Conservation (phyloP, 495 filamentous ascomycete species). For the Bryoglossum gracile region DNA sequence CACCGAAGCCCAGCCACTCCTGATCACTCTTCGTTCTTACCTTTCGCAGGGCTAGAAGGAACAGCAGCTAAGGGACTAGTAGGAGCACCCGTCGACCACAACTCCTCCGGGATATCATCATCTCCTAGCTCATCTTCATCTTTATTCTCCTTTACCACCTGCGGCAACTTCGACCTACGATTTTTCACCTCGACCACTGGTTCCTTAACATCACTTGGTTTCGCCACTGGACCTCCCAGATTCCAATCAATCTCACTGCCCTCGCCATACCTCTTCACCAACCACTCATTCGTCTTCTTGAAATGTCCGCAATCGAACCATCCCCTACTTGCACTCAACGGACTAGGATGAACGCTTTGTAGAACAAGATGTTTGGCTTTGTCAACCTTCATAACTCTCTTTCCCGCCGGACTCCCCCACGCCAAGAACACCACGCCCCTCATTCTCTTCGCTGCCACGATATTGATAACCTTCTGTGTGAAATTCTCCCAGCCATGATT, state of each 20-base stretch:
- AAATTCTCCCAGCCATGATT: conserved; percentile 86
- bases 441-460: conserved; percentile 64
- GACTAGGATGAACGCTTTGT: conserved; percentile 84
- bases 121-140: too few relatives aligned
- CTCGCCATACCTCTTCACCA: conserved; percentile 65
- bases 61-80: too few relatives aligned
- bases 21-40: too few relatives aligned
- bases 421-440: conserved; percentile 88
- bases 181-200: too few relatives aligned
- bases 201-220: too few relatives aligned
- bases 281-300: conserved; percentile 82
- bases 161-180: too few relatives aligned
- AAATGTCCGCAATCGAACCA: conserved; percentile 90
- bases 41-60: too few relatives aligned
- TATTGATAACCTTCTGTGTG: conserved; percentile 84
- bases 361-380: conserved; percentile 66
- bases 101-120: too few relatives aligned
- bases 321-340: conserved; percentile 69
- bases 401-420: conserved; percentile 78
- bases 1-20: too few relatives aligned
- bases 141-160: too few relatives aligned
- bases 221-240: too few relatives aligned
- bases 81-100: too few relatives aligned
- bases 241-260: conserved; percentile 83
- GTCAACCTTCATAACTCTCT: conserved; percentile 65